Conservation (phyloP, 164 flowering plant genomes). For the Magnolia kwangsiensis region DNA sequence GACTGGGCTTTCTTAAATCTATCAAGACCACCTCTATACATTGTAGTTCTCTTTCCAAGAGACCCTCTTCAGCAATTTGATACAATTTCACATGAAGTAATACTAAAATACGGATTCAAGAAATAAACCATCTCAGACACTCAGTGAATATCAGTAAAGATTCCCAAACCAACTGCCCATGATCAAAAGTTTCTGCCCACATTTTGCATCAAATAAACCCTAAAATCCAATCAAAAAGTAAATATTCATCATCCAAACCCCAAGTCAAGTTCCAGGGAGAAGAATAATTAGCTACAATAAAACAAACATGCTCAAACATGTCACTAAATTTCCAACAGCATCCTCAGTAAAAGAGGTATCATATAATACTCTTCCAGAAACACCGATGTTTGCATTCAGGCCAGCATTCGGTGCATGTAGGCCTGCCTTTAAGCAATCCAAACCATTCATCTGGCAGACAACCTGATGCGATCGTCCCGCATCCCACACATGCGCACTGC, state of each 20-base stretch:
- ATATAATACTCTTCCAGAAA: not conserved
- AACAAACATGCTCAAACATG: not conserved
- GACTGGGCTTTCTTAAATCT: constrained; percentile 92
- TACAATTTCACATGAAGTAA: not conserved
- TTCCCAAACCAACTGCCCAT: constrained; percentile 4
- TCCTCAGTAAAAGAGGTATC: not conserved
- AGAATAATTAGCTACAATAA: not conserved
- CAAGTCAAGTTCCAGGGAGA: not conserved
- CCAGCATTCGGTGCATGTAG: not conserved
- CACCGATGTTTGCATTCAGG: too few relatives aligned
- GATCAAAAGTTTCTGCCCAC: not conserved
- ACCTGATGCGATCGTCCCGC: too few relatives aligned
- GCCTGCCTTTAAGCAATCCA: not conserved
- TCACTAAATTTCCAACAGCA: not conserved
- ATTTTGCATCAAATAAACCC: not conserved
- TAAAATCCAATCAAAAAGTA: not conserved
- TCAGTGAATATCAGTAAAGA: constrained; percentile 2
- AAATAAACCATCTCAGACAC: not conserved
- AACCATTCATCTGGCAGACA: not conserved
- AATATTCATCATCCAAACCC: constrained; percentile 3
- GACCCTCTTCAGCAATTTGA: not conserved
- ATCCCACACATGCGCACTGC: too few relatives aligned
- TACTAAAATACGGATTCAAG: not conserved
- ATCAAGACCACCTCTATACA: constrained; percentile 91
- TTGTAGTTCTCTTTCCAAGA: constrained; percentile 20